Conservation (phyloP, 768 basidiomycete genomes). For the Favolaschia claudopus region DNA sequence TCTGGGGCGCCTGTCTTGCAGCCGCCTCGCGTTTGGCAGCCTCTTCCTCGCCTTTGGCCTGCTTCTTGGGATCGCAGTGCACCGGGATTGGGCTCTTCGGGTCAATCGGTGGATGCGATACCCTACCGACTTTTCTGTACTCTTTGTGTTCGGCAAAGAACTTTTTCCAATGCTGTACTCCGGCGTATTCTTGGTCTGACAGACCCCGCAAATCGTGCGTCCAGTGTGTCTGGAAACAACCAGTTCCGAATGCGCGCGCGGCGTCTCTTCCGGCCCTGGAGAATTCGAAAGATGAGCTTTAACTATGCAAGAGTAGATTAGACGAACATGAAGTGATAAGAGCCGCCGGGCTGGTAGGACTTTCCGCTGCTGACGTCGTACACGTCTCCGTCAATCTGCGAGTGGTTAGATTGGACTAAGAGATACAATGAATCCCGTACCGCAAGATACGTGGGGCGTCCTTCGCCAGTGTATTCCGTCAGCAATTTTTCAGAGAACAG, state of each 20-base stretch:
- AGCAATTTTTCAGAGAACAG: conserved; percentile 80
- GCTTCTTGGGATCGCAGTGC: conserved; percentile 75
- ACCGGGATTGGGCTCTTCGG: conserved; percentile 76
- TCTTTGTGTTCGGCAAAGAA: conserved; percentile 86
- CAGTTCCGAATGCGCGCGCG: conserved; percentile 92
- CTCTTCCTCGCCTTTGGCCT: conserved; percentile 38
- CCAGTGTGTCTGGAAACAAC: conserved; percentile 89
- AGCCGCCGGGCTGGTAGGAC: conserved; percentile 89
- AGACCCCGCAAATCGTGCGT: conserved; percentile 93
- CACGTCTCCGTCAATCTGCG: conserved; percentile 89
- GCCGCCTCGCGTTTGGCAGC: conserved; percentile 26
- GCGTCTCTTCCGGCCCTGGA: conserved; percentile 83
- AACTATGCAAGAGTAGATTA: conserved; percentile 19
- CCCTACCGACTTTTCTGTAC: conserved; percentile 80
- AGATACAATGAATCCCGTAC: conserved; percentile 51
- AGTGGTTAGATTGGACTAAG: conserved; percentile 15
- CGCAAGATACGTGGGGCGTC: conserved; percentile 83
- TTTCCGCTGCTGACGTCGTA: conserved; percentile 87
- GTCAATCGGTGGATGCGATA: conserved; percentile 80
- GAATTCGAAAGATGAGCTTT: conserved; percentile 27
- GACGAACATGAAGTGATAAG: conserved; percentile 75
- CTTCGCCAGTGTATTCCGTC: conserved; percentile 73
- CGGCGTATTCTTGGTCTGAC: conserved; percentile 68
- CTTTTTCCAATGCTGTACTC: conserved; percentile 86
- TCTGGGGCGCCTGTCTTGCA: conserved; percentile 27